These are phyloP conservation scores for Dendrobium nobile DNA, from an alignment of 106 monocot species.

Conservation along the genomic window DNA sequence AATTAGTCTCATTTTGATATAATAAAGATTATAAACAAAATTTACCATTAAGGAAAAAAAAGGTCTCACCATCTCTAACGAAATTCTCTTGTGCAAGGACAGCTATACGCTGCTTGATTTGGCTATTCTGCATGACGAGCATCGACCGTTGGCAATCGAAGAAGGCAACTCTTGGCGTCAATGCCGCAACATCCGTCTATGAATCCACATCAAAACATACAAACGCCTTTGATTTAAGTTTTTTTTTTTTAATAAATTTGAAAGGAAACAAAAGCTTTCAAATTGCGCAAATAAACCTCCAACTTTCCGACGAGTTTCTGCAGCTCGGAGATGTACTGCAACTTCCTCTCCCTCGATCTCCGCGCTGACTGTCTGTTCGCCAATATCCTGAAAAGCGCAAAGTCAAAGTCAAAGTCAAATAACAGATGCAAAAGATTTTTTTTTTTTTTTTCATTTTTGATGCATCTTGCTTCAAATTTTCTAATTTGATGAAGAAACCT, in stretches of 20 bases:
- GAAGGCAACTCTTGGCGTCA: constrained; percentile 86
- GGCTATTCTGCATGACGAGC: constrained; percentile 77
- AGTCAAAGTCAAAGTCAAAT: background rate
- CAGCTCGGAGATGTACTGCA: constrained; percentile 83
- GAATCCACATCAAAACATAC: background rate
- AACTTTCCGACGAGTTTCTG: constrained; percentile 56
- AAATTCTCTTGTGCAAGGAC: constrained; percentile 91
- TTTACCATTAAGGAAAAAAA: background rate
- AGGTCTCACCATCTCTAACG: constrained; percentile 71
- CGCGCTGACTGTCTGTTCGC: constrained; percentile 80
- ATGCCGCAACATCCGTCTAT: constrained; percentile 80
- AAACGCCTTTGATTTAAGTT: too few relatives aligned
- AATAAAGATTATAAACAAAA: too few relatives aligned
- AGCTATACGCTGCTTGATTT: constrained; percentile 92
- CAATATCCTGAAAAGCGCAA: constrained; percentile 22
- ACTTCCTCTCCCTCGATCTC: constrained; percentile 63
- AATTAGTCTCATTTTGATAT: too few relatives aligned
- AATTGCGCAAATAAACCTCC: constrained; percentile 25
- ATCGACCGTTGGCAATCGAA: constrained; percentile 91
- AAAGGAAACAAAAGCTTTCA: background rate
- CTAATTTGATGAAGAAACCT: background rate
- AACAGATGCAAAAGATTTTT: too few relatives aligned
- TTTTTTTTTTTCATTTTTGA: too few relatives aligned
- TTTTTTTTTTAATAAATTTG: background rate
- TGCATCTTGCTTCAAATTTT: too few relatives aligned